Percentiles rank a stretch among this genome's conserved stretches.
phyloP scores from a whole-genome alignment of 768 basidiomycete genomes.

The Lentinula aciculospora region DNA sequence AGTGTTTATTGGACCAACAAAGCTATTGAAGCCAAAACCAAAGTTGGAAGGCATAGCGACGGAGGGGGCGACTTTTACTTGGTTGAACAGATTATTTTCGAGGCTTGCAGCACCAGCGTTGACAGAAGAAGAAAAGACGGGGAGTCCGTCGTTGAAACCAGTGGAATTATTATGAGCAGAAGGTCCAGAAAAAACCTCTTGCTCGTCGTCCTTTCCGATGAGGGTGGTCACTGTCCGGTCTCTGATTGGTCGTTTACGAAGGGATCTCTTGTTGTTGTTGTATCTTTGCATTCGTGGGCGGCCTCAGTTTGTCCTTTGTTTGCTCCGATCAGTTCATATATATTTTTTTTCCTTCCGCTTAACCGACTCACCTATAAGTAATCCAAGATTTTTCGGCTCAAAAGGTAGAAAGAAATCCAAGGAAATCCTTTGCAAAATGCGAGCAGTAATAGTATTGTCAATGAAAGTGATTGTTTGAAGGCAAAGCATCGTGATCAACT shows the following conservation, averaged over 20 bases:
- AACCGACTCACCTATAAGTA: no score
- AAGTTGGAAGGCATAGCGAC: background rate
- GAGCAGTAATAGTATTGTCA: no score
- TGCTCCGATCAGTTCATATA: background rate
- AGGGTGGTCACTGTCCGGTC: constrained; percentile 1
- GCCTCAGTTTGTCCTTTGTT: background rate
- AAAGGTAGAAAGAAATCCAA: background rate
- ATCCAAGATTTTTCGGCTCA: background rate
- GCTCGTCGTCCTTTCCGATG: background rate
- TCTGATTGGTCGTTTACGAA: background rate
- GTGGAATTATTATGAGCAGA: background rate
- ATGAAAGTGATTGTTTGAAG: no score
- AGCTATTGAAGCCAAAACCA: constrained; percentile 3
- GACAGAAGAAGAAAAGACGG: background rate
- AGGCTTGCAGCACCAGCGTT: background rate
- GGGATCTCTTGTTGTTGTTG: background rate
- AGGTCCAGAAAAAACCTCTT: background rate
- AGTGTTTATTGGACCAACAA: constrained; percentile 2
- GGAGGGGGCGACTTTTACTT: background rate
- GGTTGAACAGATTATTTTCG: background rate
- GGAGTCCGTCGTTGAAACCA: background rate
- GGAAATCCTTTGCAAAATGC: background rate
- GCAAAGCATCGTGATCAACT: background rate
- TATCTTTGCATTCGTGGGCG: background rate
- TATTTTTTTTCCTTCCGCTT: background rate